Evolutionary conservation across 1,284 basidiomycete species (phyloP).

Genomic region (Takashimella koratensis): DNA sequence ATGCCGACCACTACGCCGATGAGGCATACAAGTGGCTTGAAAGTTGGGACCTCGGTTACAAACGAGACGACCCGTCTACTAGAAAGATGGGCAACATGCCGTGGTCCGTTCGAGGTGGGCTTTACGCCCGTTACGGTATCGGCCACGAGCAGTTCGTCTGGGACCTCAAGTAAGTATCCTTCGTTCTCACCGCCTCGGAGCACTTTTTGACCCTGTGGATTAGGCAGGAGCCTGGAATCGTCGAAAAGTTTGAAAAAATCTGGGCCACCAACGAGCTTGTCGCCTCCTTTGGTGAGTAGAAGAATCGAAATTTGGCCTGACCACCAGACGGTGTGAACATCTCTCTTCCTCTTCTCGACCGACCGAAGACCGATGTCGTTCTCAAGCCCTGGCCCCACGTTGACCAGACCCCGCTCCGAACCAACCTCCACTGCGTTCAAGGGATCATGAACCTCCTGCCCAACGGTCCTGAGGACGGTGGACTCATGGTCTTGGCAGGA

Average conservation of each 20-base stretch:
- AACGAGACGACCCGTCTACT: conserved; percentile 43
- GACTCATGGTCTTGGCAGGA: conserved; percentile 48
- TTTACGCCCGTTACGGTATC: conserved; percentile 38
- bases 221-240: conserved; percentile 38
- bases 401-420: conserved; percentile 44
- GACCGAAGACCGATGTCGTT: conserved; percentile 7
- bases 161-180: too few species aligned
- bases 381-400: conserved; percentile 48
- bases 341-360: conserved; percentile 37
- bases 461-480: conserved; percentile 50
- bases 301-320: too few species aligned
- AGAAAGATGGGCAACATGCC: conserved; percentile 44
- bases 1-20: conserved; percentile 37
- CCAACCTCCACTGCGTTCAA: conserved; percentile 47
- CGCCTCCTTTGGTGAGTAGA: conserved; percentile 43
- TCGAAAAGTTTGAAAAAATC: conserved; percentile 43
- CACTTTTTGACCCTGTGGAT: too few species aligned
- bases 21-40: conserved; percentile 44
- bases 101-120: conserved; percentile 33
- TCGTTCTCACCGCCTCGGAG: too few species aligned
- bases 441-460: conserved; percentile 47
- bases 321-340: conserved; percentile 47
- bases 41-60: conserved; percentile 46
- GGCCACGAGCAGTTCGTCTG: conserved; percentile 49
- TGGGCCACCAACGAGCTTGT: conserved; percentile 49